Conservation (phyloP, 257 asterid species). For the Solanum arcanum region DNA sequence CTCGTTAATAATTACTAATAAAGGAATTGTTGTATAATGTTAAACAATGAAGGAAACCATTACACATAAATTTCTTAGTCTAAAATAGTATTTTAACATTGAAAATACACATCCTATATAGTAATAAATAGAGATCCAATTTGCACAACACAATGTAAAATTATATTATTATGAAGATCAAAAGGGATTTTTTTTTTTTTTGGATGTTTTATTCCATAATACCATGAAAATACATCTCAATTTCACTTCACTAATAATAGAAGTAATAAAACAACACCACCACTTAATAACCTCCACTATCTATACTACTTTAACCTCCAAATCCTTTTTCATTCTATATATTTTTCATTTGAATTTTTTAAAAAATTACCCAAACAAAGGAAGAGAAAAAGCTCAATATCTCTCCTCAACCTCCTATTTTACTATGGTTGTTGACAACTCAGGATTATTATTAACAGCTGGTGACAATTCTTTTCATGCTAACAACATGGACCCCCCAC, state of each 20-base stretch:
- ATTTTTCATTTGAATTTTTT: not conserved
- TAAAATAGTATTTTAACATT: not conserved
- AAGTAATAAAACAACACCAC: not conserved
- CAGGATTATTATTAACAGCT: conserved; percentile 11
- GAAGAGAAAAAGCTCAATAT: not conserved
- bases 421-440: conserved; percentile 7
- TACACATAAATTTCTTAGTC: not conserved
- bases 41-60: not conserved
- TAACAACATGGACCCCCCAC: conserved; percentile 6
- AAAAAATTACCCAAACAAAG: not conserved
- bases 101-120: not conserved
- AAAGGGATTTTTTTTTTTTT: not conserved
- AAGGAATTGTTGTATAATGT: not conserved
- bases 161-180: not conserved
- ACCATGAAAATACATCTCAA: not conserved
- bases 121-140: not conserved
- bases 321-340: not conserved
- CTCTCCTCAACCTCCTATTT: not conserved
- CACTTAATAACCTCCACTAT: not conserved
- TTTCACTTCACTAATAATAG: not conserved
- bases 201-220: not conserved
- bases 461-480: conserved; percentile 31
- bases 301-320: not conserved
- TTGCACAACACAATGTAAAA: not conserved
- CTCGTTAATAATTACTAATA: not conserved